Evolutionary conservation across 768 basidiomycete species (phyloP).

Genomic region (Clathrus columnatus): DNA sequence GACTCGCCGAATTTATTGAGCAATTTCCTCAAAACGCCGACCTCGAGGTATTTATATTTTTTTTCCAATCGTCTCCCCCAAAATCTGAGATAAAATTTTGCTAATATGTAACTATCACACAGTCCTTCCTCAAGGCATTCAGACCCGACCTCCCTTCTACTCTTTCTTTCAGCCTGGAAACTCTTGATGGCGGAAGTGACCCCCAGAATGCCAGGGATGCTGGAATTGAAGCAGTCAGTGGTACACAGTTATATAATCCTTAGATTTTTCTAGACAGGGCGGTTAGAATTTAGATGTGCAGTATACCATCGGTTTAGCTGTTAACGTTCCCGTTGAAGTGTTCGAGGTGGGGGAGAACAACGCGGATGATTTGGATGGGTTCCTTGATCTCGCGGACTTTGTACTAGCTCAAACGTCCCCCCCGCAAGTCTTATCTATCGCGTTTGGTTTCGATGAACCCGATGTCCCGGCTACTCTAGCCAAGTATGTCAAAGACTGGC

Average conservation of each 20-base stretch:
- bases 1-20: conserved; percentile 17
- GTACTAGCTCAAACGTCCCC: conserved; percentile 17
- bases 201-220: conserved; percentile 17
- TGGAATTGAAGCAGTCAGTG: conserved; percentile 23
- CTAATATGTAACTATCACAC: background rate
- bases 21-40: conserved; percentile 25
- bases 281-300: conserved; percentile 6
- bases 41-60: background rate
- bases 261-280: background rate
- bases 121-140: conserved; percentile 20
- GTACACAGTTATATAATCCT: background rate
- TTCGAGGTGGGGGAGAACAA: conserved; percentile 7
- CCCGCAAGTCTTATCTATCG: conserved; percentile 22
- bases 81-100: conserved; percentile 12
- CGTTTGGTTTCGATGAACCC: conserved; percentile 21
- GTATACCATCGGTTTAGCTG: conserved; percentile 7
- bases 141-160: conserved; percentile 18
- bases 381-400: conserved; percentile 24
- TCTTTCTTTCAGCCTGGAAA: conserved; percentile 19
- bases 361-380: conserved; percentile 20
- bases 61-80: no score
- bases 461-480: conserved; percentile 8
- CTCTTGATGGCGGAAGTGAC: conserved; percentile 23
- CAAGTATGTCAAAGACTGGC: background rate
- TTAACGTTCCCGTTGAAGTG: conserved; percentile 3